Conservation (phyloP, 176 grass and related monocot species). For the Eleusine coracana region DNA sequence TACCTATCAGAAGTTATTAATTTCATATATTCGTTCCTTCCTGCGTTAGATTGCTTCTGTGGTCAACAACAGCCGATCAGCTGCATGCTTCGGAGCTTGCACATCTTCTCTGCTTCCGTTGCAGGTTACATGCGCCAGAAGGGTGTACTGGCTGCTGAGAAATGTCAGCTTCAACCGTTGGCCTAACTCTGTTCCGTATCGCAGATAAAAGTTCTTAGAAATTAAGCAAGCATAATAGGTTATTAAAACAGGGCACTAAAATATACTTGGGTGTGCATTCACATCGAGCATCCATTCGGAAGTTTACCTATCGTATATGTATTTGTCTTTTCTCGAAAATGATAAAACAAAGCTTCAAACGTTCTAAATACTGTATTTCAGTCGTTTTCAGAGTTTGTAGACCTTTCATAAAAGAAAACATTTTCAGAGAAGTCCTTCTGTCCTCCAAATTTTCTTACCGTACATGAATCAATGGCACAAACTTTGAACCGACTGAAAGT, state of each 20-base stretch:
- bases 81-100: background rate
- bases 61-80: conserved; percentile 42
- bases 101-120: conserved; percentile 31
- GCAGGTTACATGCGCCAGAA: conserved; percentile 51
- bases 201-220: conserved; percentile 52
- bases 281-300: background rate
- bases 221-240: conserved; percentile 9
- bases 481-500: background rate
- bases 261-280: conserved; percentile 24
- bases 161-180: conserved; percentile 67
- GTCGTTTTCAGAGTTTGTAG: background rate
- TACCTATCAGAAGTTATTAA: conserved; percentile 46
- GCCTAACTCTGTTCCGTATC: conserved; percentile 76
- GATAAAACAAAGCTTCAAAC: background rate
- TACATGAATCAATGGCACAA: background rate
- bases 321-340: background rate
- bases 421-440: background rate
- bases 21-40: conserved; percentile 31
- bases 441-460: background rate
- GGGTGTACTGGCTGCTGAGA: background rate
- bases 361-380: background rate
- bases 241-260: conserved; percentile 18
- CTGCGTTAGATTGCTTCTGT: conserved; percentile 44
- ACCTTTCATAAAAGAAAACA: background rate
- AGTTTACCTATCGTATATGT: background rate